These are phyloP conservation scores for Aquilaria agallochum DNA, from an alignment of 441 rosid genomes.

Conservation along the genomic window DNA sequence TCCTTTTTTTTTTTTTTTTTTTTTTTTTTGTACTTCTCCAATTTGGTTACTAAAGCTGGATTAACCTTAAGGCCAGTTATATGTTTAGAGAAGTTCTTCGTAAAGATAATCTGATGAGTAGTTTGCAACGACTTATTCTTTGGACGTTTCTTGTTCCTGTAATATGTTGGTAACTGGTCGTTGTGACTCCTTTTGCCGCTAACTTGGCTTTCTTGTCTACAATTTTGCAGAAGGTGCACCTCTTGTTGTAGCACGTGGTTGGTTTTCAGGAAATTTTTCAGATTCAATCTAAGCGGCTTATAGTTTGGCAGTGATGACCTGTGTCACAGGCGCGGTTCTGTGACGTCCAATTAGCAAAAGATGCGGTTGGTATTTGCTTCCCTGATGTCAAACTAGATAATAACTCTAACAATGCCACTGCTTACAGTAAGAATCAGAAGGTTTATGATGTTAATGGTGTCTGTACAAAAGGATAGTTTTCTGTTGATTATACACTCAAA, in stretches of 20 bases:
- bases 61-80: too few species aligned
- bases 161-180: background rate
- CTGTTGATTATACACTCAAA: constrained; percentile 49
- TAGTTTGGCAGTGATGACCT: constrained; percentile 22
- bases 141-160: too few species aligned
- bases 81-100: too few species aligned
- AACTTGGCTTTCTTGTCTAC: constrained; percentile 1
- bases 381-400: constrained; percentile 50
- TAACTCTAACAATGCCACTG: constrained; percentile 18
- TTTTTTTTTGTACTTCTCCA: too few species aligned
- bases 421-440: constrained; percentile 19
- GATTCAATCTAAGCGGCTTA: constrained; percentile 54
- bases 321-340: constrained; percentile 29
- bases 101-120: too few species aligned
- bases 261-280: constrained; percentile 74
- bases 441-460: constrained; percentile 50
- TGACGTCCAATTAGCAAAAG: constrained; percentile 77
- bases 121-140: too few species aligned
- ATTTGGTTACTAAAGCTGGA: too few species aligned
- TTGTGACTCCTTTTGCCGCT: background rate
- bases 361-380: constrained; percentile 58
- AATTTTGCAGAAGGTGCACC: constrained; percentile 55
- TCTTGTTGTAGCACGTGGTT: constrained; percentile 69
- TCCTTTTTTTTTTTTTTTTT: too few species aligned
- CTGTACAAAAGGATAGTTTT: constrained; percentile 43